These are phyloP conservation scores for Cordyceps farinosa DNA, from an alignment of 2,329 filamentous ascomycete species.

Conservation along the genomic window DNA sequence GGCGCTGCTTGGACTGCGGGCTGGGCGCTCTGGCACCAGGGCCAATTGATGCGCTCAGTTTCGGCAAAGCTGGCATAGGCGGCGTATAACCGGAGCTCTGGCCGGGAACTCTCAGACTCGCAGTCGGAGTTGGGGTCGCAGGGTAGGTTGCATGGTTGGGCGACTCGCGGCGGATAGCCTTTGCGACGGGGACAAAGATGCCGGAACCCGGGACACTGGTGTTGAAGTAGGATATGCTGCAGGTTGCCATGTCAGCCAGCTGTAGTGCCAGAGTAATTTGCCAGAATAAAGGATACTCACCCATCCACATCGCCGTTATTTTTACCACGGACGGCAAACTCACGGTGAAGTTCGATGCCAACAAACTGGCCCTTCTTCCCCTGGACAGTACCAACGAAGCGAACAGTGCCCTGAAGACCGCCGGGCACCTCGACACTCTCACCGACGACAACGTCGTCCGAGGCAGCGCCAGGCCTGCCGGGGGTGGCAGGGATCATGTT, in stretches of 20 bases:
- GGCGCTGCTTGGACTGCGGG: constrained; percentile 62
- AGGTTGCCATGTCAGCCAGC: constrained; percentile 18
- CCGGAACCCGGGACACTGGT: constrained; percentile 77
- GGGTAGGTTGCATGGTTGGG: constrained; percentile 47
- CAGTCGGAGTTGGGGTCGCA: constrained; percentile 63
- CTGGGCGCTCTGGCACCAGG: constrained; percentile 65
- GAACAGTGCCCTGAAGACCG: constrained; percentile 84
- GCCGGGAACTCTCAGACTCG: constrained; percentile 49
- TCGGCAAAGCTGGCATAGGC: constrained; percentile 63
- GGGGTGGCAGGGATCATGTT: constrained; percentile 55
- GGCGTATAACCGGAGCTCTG: constrained; percentile 62
- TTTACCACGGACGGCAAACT: constrained; percentile 82
- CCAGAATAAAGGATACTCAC: constrained; percentile 45
- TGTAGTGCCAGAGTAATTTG: not conserved
- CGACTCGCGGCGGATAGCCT: constrained; percentile 67
- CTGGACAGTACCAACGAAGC: constrained; percentile 80
- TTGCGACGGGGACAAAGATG: constrained; percentile 87
- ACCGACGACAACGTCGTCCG: constrained; percentile 63
- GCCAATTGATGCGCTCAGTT: constrained; percentile 86
- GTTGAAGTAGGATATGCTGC: constrained; percentile 71
- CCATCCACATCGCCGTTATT: constrained; percentile 96
- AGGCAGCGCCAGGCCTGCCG: constrained; percentile 59
- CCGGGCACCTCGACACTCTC: constrained; percentile 89
- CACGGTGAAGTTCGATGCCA: constrained; percentile 80
- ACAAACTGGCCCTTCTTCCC: constrained; percentile 91